Percentiles rank a stretch among this genome's conserved stretches.
Conservation (phyloP, 345 rosid species). For the Moricandia moricandioides region DNA sequence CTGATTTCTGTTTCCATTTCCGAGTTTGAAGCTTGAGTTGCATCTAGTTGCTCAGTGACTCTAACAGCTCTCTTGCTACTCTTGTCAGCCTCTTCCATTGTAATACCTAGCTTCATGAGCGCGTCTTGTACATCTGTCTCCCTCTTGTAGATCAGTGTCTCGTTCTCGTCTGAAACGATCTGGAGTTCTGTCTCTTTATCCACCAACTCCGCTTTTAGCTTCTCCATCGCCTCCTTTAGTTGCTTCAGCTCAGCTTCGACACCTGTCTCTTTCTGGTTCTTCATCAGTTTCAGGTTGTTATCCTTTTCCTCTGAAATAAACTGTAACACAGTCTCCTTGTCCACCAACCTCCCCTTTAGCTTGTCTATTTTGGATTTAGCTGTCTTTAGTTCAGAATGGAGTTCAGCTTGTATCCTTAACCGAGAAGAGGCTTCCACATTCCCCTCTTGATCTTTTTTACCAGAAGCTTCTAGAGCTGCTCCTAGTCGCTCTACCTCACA, state of each 20-base stretch:
- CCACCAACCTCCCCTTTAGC: neutral
- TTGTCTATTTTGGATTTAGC: conserved; percentile 37
- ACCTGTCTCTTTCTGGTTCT: neutral
- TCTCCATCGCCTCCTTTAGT: conserved; percentile 47
- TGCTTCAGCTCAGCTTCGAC: conserved; percentile 35
- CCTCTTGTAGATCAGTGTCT: conserved; percentile 50
- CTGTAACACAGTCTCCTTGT: neutral
- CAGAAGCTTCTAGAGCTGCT: conserved; percentile 49
- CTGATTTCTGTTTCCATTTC: conserved; percentile 79
- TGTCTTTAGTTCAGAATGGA: conserved; percentile 53
- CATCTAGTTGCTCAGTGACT: conserved; percentile 72
- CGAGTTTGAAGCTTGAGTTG: conserved; percentile 62
- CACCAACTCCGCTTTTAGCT: conserved; percentile 60
- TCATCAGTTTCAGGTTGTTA: neutral
- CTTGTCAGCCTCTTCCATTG: conserved; percentile 79
- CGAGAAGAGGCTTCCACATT: conserved; percentile 25
- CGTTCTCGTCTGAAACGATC: conserved; percentile 61
- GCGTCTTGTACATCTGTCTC: conserved; percentile 59
- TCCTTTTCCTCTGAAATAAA: neutral
- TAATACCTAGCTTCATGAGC: conserved; percentile 55
- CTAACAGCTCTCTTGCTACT: conserved; percentile 61
- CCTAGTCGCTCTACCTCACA: conserved; percentile 55
- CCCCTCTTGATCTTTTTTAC: conserved; percentile 19
- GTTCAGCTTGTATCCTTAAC: conserved; percentile 55
- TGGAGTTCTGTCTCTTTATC: conserved; percentile 77